phyloP scores from a whole-genome alignment of 2,329 filamentous ascomycete genomes.

The Hypomyces perniciosus region DNA sequence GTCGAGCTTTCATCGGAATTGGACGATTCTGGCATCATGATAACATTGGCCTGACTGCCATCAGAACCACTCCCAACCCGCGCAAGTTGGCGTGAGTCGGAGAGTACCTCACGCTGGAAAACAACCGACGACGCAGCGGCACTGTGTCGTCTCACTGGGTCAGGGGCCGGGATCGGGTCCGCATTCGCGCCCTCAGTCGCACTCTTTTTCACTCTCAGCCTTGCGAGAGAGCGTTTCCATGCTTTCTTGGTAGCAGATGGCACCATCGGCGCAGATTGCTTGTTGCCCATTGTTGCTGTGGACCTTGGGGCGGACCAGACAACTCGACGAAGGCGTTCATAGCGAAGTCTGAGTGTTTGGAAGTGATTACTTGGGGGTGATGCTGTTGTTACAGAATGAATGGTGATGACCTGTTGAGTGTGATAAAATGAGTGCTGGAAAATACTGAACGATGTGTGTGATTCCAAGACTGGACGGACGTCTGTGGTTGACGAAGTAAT shows the following conservation, averaged over 20 bases:
- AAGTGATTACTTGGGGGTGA: too few species aligned
- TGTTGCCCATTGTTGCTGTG: conserved; percentile 2
- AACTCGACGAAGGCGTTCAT: conserved; percentile 10
- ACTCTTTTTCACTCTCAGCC: background rate
- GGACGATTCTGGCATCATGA: background rate
- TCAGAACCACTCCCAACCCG: conserved; percentile 4
- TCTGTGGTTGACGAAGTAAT: conserved; percentile 2
- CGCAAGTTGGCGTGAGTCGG: too few species aligned
- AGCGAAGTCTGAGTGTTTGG: conserved; percentile 7
- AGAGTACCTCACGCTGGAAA: too few species aligned
- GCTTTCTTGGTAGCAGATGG: background rate
- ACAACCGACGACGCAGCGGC: too few species aligned
- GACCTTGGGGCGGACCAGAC: background rate
- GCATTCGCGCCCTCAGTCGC: too few species aligned
- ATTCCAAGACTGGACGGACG: background rate
- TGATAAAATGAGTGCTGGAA: background rate
- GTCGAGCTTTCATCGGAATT: background rate
- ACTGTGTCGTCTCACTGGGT: too few species aligned
- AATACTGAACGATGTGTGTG: too few species aligned
- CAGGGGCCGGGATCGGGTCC: too few species aligned
- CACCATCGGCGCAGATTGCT: background rate
- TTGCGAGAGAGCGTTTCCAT: background rate
- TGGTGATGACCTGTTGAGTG: too few species aligned
- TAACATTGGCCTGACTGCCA: too few species aligned
- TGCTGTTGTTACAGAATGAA: too few species aligned